A percentile compares a stretch with the other conserved stretches of the same genome.
Conservation (phyloP, 495 filamentous ascomycete genomes). For the Penicillium subrubescens region DNA sequence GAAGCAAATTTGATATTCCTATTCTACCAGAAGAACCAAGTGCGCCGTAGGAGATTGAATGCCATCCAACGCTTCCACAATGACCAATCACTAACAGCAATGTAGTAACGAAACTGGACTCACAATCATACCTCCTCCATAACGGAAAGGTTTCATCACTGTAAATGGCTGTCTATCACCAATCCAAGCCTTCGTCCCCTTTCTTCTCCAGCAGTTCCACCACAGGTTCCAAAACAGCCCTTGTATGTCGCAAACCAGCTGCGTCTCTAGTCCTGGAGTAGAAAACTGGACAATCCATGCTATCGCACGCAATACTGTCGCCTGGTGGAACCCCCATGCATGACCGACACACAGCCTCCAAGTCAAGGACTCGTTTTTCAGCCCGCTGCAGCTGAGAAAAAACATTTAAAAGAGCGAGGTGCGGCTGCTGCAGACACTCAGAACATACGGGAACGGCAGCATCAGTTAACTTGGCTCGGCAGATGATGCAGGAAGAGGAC, state of each 20-base stretch:
- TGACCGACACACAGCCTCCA: slow-evolving; percentile 78
- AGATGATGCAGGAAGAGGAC: slow-evolving; percentile 76
- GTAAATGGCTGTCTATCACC: slow-evolving; percentile 29
- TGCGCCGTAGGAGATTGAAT: neutral
- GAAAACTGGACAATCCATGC: slow-evolving; percentile 89
- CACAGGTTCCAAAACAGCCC: slow-evolving; percentile 55
- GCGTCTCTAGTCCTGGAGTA: slow-evolving; percentile 79
- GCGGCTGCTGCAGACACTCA: slow-evolving; percentile 57
- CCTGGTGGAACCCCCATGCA: slow-evolving; percentile 72
- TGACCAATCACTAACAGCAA: neutral
- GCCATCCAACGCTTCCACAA: slow-evolving; percentile 6
- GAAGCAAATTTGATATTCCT: neutral
- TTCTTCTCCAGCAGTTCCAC: slow-evolving; percentile 56
- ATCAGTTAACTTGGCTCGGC: slow-evolving; percentile 64
- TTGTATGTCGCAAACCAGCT: slow-evolving; percentile 61
- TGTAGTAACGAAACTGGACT: neutral
- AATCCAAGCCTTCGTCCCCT: slow-evolving; percentile 43
- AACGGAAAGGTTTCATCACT: neutral
- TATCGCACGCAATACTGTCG: slow-evolving; percentile 83
- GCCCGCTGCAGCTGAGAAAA: slow-evolving; percentile 59
- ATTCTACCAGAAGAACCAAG: neutral
- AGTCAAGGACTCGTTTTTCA: slow-evolving; percentile 64
- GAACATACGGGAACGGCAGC: slow-evolving; percentile 58
- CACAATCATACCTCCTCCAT: neutral
- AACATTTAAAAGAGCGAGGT: slow-evolving; percentile 62